A percentile compares a stretch with the other conserved stretches of the same genome.
These are phyloP conservation scores for Scedosporium apiospermum DNA, from an alignment of 2,329 filamentous ascomycete species.

Conservation along the genomic window DNA sequence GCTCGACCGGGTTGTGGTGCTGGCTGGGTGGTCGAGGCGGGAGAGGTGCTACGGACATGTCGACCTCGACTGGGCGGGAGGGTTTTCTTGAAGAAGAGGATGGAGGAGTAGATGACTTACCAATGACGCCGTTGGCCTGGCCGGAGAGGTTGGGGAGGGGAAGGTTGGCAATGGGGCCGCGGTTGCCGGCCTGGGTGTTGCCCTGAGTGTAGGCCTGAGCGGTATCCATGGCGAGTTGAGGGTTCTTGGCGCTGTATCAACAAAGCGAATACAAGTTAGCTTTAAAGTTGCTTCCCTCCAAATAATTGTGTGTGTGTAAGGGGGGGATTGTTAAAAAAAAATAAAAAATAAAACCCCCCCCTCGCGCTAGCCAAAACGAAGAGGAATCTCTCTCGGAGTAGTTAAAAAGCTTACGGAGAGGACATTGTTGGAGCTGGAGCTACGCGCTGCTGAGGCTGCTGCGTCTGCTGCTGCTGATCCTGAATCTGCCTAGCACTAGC, in stretches of 20 bases:
- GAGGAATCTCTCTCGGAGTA: not conserved
- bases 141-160: slow-evolving; percentile 26
- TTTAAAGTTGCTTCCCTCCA: not conserved
- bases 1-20: not conserved
- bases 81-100: not conserved
- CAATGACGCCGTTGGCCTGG: slow-evolving; percentile 20
- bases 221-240: slow-evolving; percentile 2
- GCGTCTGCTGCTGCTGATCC: not conserved
- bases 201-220: slow-evolving; percentile 17
- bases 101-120: slow-evolving; percentile 10
- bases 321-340: no score
- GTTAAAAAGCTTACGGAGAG: slow-evolving; percentile 7
- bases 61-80: not conserved
- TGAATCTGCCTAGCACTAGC: slow-evolving; percentile 2
- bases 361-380: not conserved
- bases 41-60: not conserved
- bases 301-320: no score
- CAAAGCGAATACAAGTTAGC: not conserved
- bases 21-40: not conserved
- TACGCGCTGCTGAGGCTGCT: not conserved
- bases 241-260: slow-evolving; percentile 3
- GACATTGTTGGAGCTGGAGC: slow-evolving; percentile 10
- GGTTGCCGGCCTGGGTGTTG: slow-evolving; percentile 13
- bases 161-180: slow-evolving; percentile 20
- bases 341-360: no score